phyloP scores from a whole-genome alignment of 192 early-diverging fungal genomes.

The Physocladia obscura region DNA sequence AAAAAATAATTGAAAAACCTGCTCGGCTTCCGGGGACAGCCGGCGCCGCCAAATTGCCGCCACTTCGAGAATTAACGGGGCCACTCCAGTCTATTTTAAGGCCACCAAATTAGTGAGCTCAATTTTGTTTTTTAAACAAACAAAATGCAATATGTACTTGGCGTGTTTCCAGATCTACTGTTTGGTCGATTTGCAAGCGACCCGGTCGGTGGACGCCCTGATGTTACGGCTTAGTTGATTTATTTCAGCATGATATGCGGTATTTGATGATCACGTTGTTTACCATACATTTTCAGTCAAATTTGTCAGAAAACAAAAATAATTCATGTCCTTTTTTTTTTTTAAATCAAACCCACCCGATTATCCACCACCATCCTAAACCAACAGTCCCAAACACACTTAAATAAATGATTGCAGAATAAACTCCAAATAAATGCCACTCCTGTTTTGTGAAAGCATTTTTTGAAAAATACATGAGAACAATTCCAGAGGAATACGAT shows the following conservation, averaged over 20 bases:
- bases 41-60: slow-evolving; percentile 30
- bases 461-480: slow-evolving; percentile 46
- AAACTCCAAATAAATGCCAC: slow-evolving; percentile 65
- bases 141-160: too few relatives aligned
- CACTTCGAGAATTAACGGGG: neutral
- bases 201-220: slow-evolving; percentile 54
- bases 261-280: too few relatives aligned
- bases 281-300: too few relatives aligned
- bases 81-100: neutral
- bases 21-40: slow-evolving; percentile 34
- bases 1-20: neutral
- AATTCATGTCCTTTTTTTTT: too few relatives aligned
- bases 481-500: slow-evolving; percentile 41
- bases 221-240: neutral
- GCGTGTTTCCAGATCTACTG: slow-evolving; percentile 45
- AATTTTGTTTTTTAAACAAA: neutral
- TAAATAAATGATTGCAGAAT: slow-evolving; percentile 53
- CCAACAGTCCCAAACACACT: slow-evolving; percentile 62
- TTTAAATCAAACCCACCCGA: too few relatives aligned
- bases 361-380: slow-evolving; percentile 66
- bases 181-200: slow-evolving; percentile 54
- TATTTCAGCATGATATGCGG: neutral
- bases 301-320: too few relatives aligned
- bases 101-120: neutral
- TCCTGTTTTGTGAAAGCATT: slow-evolving; percentile 55